A percentile compares a stretch with the other conserved stretches of the same genome.
phyloP scores from a whole-genome alignment of 106 monocot genomes.

The Hemerocallis citrina region DNA sequence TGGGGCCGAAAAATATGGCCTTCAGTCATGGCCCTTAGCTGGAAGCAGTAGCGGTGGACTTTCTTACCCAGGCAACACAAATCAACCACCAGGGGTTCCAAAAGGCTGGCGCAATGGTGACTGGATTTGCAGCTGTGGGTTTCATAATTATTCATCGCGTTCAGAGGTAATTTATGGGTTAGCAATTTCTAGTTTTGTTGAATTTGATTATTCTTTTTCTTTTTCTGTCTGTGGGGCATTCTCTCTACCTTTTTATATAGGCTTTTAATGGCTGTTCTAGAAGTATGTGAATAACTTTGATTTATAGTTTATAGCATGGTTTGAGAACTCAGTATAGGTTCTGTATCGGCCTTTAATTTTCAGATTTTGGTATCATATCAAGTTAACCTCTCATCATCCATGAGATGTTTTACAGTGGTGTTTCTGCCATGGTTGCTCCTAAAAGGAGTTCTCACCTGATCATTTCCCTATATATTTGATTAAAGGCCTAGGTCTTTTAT shows the following conservation, averaged over 20 bases:
- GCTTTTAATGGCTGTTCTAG: not conserved
- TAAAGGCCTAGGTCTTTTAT: too few species aligned
- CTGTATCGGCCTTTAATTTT: too few species aligned
- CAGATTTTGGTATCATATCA: too few species aligned
- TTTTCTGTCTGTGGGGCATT: too few species aligned
- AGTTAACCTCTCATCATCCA: too few species aligned
- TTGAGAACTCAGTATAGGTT: not conserved
- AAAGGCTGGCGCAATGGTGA: conserved; percentile 90
- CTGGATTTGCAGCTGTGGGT: conserved; percentile 96
- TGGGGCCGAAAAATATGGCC: conserved; percentile 33
- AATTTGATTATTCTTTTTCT: not conserved
- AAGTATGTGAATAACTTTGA: too few species aligned
- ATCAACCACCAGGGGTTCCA: conserved; percentile 37
- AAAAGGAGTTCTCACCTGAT: too few species aligned
- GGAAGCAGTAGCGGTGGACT: conserved; percentile 20
- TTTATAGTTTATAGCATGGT: not conserved
- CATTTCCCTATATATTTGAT: too few species aligned
- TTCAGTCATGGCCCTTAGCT: conserved; percentile 39
- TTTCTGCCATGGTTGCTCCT: too few species aligned
- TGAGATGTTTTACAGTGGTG: too few species aligned
- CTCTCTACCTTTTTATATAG: not conserved
- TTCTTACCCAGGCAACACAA: conserved; percentile 17
- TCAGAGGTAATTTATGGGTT: conserved; percentile 60
- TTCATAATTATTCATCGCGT: conserved; percentile 96
- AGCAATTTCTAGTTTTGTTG: not conserved